Evolutionary conservation across 495 filamentous ascomycete species (phyloP).

Genomic region (Oleoguttula mirabilis): DNA sequence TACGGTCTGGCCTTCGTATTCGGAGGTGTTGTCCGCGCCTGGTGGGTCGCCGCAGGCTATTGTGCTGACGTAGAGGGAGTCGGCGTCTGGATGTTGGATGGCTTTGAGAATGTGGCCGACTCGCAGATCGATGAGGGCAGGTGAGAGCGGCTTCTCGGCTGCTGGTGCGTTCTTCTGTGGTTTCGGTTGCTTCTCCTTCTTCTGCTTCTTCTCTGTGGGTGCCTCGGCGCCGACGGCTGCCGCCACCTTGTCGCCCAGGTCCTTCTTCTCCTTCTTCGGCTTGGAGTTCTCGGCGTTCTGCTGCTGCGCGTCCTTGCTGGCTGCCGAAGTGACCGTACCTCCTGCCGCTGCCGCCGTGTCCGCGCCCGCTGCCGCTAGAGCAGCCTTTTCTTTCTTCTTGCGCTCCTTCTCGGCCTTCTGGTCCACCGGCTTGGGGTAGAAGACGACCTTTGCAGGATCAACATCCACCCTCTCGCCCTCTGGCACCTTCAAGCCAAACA

Average conservation of each 20-base stretch:
- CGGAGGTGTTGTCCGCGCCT: constrained; percentile 74
- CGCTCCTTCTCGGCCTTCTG: constrained; percentile 45
- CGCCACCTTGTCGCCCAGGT: constrained; percentile 22
- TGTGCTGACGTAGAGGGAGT: constrained; percentile 91
- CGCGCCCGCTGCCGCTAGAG: constrained; percentile 15
- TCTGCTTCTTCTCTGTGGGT: constrained; percentile 45
- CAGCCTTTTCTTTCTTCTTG: constrained; percentile 35
- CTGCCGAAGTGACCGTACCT: constrained; percentile 8
- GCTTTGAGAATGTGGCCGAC: constrained; percentile 96
- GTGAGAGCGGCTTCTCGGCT: constrained; percentile 56
- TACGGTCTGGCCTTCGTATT: constrained; percentile 75
- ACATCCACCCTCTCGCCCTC: constrained; percentile 70
- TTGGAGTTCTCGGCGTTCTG: constrained; percentile 13
- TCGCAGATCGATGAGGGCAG: constrained; percentile 79
- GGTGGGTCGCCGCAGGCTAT: constrained; percentile 86
- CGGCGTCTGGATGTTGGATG: constrained; percentile 88
- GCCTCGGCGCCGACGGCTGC: constrained; percentile 23
- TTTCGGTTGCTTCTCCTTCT: constrained; percentile 59
- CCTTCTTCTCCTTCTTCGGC: constrained; percentile 30
- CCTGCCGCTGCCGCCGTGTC: constrained; percentile 19
- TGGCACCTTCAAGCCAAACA: constrained; percentile 59
- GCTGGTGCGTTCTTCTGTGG: constrained; percentile 46
- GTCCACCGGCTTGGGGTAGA: constrained; percentile 39
- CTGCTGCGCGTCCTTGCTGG: constrained; percentile 8
- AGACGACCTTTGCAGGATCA: constrained; percentile 66